Evolutionary conservation across 805 yeast species (phyloP).

Genomic region (Schizosaccharomyces lindneri): DNA sequence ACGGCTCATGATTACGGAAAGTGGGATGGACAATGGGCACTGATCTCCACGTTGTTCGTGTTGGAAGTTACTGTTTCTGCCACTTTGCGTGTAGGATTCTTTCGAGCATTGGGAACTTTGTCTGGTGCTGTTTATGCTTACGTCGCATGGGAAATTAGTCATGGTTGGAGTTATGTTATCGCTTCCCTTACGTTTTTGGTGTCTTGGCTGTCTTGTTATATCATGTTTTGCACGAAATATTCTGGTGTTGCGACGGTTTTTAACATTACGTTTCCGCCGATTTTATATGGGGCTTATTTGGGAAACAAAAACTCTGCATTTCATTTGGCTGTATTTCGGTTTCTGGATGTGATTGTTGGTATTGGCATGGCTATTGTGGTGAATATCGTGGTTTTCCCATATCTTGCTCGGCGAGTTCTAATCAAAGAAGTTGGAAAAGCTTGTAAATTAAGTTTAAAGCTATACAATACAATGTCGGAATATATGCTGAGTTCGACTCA

Average conservation of each 20-base stretch:
- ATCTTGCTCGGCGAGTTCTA: neutral
- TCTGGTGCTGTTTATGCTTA: conserved; percentile 3
- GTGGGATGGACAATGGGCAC: neutral
- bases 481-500: neutral
- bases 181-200: neutral
- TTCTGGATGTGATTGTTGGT: neutral
- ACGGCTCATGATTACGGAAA: neutral
- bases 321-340: neutral
- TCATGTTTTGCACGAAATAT: neutral
- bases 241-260: neutral
- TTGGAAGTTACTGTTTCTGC: neutral
- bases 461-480: neutral
- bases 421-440: neutral
- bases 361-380: neutral
- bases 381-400: neutral
- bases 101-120: neutral
- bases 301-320: neutral
- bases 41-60: neutral
- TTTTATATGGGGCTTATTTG: neutral
- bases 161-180: neutral
- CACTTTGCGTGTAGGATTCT: neutral
- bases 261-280: neutral
- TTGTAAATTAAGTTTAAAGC: neutral
- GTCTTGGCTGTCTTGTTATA: neutral
- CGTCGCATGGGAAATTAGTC: neutral